Evolutionary conservation across 495 filamentous ascomycete genomes (phyloP).

Genomic region (Aspergillus egyptiacus): DNA sequence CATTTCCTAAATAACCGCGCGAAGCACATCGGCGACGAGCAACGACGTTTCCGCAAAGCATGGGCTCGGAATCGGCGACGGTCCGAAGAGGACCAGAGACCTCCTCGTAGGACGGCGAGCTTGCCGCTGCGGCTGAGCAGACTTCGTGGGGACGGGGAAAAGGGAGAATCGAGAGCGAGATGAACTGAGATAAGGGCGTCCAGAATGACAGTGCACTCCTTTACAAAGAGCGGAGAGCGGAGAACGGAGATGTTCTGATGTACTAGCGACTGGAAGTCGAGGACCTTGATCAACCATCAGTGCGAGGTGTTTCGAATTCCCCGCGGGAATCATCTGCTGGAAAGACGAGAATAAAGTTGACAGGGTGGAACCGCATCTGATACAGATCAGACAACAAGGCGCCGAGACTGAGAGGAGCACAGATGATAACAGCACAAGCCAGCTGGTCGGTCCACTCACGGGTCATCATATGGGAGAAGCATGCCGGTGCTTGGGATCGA

Average conservation of each 20-base stretch:
- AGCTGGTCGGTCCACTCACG: too few relatives aligned
- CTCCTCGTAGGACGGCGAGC: conserved; percentile 2
- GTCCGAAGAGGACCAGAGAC: not conserved
- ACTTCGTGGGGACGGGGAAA: not conserved
- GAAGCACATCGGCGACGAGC: conserved; percentile 36
- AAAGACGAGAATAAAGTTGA: too few relatives aligned
- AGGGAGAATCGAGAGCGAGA: not conserved
- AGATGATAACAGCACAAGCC: too few relatives aligned
- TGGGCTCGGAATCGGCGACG: conserved; percentile 11
- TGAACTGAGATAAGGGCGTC: not conserved
- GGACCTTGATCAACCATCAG: not conserved
- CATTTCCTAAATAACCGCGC: conserved; percentile 31
- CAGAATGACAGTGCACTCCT: not conserved
- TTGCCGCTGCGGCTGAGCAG: conserved; percentile 1
- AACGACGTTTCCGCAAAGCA: conserved; percentile 35
- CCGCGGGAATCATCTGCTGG: too few relatives aligned
- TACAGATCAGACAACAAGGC: too few relatives aligned
- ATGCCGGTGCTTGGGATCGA: not conserved
- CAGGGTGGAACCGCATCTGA: too few relatives aligned
- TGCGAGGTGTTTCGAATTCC: not conserved
- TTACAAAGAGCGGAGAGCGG: not conserved
- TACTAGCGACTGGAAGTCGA: not conserved
- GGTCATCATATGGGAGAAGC: not conserved
- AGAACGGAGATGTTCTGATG: not conserved
- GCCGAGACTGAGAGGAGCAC: too few relatives aligned